phyloP scores from a whole-genome alignment of 345 rosid species.

The Eucalyptus fibrosa region DNA sequence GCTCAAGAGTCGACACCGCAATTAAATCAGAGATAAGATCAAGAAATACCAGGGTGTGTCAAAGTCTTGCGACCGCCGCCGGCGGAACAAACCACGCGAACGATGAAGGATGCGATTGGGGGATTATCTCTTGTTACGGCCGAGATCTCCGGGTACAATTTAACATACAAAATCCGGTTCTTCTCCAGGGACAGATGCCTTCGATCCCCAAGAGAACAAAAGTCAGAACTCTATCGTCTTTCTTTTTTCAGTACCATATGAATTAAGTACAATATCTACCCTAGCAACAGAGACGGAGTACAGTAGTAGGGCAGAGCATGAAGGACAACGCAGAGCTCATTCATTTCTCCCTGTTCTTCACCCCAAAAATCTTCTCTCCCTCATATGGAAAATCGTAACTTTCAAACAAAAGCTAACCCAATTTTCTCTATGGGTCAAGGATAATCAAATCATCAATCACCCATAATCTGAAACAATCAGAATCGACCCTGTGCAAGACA shows the following conservation, averaged over 20 bases:
- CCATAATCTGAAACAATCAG: not conserved
- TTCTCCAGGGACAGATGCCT: slow-evolving; percentile 93
- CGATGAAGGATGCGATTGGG: slow-evolving; percentile 74
- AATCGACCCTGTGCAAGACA: not conserved
- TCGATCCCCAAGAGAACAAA: not conserved
- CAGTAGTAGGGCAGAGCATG: not conserved
- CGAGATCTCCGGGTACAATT: slow-evolving; percentile 75
- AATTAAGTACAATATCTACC: not conserved
- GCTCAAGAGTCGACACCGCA: not conserved
- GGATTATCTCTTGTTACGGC: slow-evolving; percentile 66
- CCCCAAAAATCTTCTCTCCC: not conserved
- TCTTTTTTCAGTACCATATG: not conserved
- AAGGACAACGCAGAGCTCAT: not conserved
- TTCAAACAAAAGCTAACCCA: not conserved
- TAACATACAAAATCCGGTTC: slow-evolving; percentile 53
- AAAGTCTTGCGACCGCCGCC: slow-evolving; percentile 69
- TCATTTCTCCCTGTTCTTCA: not conserved
- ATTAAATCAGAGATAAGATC: not conserved
- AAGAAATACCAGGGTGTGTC: slow-evolving; percentile 68
- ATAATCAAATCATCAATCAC: not conserved
- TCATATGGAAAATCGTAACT: not conserved
- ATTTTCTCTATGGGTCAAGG: not conserved
- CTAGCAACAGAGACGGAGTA: not conserved
- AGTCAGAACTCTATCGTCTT: not conserved
- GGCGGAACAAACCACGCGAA: slow-evolving; percentile 54